Conservation (phyloP, 2,329 filamentous ascomycete species). For the Cytospora mali region DNA sequence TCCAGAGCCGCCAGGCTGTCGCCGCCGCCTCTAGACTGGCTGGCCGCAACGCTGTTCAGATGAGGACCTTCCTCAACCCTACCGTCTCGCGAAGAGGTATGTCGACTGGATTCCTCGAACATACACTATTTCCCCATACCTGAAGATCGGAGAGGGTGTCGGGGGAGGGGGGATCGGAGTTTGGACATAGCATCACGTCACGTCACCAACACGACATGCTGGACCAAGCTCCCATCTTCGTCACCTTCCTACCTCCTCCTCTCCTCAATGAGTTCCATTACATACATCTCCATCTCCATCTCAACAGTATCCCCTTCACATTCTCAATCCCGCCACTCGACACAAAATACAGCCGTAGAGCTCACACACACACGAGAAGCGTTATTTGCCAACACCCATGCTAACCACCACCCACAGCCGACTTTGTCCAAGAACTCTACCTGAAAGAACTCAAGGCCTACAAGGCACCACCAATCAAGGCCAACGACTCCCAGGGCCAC, state of each 20-base stretch:
- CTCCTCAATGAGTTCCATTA: neutral
- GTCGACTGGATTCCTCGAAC: slow-evolving; percentile 34
- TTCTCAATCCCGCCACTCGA: neutral
- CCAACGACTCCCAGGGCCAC: slow-evolving; percentile 83
- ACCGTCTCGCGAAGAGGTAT: slow-evolving; percentile 65
- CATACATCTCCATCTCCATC: neutral
- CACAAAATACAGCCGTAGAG: neutral
- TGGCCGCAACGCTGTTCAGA: slow-evolving; percentile 50
- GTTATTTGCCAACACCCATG: neutral
- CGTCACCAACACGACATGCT: slow-evolving; percentile 21
- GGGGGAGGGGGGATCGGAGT: slow-evolving; percentile 2
- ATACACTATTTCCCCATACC: slow-evolving; percentile 3
- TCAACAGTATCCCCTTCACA: neutral
- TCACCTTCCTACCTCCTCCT: neutral
- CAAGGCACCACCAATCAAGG: slow-evolving; percentile 83
- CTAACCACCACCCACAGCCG: slow-evolving; percentile 63
- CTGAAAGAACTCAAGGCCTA: slow-evolving; percentile 94
- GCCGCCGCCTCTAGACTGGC: slow-evolving; percentile 54
- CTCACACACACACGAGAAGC: neutral
- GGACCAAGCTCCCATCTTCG: slow-evolving; percentile 2
- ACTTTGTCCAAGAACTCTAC: slow-evolving; percentile 97
- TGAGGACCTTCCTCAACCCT: slow-evolving; percentile 61
- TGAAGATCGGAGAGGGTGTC: slow-evolving; percentile 5
- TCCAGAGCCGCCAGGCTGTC: slow-evolving; percentile 53
- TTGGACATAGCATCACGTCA: slow-evolving; percentile 24